Conservation (phyloP, 2,329 filamentous ascomycete genomes). For the Zasmidium angulare region DNA sequence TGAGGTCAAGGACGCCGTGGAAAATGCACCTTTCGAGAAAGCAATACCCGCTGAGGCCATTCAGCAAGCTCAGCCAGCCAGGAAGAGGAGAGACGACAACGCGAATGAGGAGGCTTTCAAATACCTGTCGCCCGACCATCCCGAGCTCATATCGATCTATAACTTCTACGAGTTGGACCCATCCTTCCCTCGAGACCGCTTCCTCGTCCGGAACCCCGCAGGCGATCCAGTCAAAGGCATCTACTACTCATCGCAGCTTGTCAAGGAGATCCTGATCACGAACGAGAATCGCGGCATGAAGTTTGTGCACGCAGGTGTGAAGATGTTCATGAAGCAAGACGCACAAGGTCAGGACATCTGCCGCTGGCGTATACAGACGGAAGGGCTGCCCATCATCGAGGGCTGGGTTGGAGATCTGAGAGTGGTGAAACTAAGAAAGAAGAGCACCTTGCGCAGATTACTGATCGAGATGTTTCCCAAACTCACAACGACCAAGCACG, state of each 20-base stretch:
- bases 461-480: conserved; percentile 97
- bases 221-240: conserved; percentile 90
- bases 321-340: conserved; percentile 99
- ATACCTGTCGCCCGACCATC: conserved; percentile 72
- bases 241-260: conserved; percentile 87
- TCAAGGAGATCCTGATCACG: conserved; percentile 77
- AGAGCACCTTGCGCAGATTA: conserved; percentile 76
- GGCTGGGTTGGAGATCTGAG: conserved; percentile 81
- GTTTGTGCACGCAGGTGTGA: conserved; percentile 94
- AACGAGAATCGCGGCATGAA: conserved; percentile 92
- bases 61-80: conserved; percentile 13
- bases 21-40: conserved; percentile 29
- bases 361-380: conserved; percentile 91
- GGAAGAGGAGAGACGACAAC: conserved; percentile 37
- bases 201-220: conserved; percentile 91
- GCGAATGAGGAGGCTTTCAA: conserved; percentile 91
- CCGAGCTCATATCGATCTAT: conserved; percentile 74
- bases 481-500: conserved; percentile 48
- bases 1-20: conserved; percentile 22
- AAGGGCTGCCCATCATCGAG: conserved; percentile 87
- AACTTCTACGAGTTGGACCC: conserved; percentile 81
- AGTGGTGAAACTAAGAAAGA: conserved; percentile 71
- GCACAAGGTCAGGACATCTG: conserved; percentile 83
- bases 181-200: conserved; percentile 84
- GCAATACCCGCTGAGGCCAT: conserved; percentile 14